Evolutionary conservation across 208 protist genomes (phyloP).

Genomic region (Crithidia brevicula): DNA sequence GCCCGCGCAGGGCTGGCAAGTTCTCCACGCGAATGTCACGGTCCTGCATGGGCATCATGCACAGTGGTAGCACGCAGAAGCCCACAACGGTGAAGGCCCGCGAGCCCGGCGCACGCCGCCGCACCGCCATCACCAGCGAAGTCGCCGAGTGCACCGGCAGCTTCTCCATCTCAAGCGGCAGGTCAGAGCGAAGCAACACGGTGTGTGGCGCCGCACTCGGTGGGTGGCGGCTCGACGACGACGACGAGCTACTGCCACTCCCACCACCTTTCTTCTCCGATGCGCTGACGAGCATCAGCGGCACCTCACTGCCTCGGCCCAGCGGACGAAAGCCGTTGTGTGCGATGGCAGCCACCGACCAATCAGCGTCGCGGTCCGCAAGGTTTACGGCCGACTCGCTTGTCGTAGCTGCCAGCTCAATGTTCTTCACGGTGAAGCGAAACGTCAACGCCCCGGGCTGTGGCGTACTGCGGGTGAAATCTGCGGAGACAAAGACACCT

Average conservation of each 20-base stretch:
- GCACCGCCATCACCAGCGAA: conserved; percentile 85
- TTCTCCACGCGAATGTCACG: conserved; percentile 83
- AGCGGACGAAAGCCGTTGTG: conserved; percentile 91
- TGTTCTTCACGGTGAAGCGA: conserved; percentile 54
- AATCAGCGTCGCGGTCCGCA: conserved; percentile 53
- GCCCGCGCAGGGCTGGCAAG: conserved; percentile 77
- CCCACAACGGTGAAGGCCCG: conserved; percentile 64
- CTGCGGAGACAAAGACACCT: conserved; percentile 75
- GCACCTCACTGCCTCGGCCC: conserved; percentile 72
- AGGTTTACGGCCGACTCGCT: conserved; percentile 45
- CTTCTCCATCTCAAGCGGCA: conserved; percentile 68
- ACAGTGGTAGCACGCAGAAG: conserved; percentile 89
- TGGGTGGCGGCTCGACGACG: conserved; percentile 12
- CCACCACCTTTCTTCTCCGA: conserved; percentile 3
- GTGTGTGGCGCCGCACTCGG: background rate
- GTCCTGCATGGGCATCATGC: conserved; percentile 88
- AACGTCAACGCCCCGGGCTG: conserved; percentile 50
- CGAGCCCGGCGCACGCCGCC: conserved; percentile 46
- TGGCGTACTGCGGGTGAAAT: conserved; percentile 69
- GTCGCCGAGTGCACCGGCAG: conserved; percentile 85
- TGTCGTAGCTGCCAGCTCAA: conserved; percentile 59
- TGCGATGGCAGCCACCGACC: conserved; percentile 81
- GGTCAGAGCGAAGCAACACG: conserved; percentile 53
- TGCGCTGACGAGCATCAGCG: conserved; percentile 41
- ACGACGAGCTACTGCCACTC: conserved; percentile 22